Base-by-base conservation (phyloP, 139 green algal species). In the Parachlorella kessleri region DNA sequence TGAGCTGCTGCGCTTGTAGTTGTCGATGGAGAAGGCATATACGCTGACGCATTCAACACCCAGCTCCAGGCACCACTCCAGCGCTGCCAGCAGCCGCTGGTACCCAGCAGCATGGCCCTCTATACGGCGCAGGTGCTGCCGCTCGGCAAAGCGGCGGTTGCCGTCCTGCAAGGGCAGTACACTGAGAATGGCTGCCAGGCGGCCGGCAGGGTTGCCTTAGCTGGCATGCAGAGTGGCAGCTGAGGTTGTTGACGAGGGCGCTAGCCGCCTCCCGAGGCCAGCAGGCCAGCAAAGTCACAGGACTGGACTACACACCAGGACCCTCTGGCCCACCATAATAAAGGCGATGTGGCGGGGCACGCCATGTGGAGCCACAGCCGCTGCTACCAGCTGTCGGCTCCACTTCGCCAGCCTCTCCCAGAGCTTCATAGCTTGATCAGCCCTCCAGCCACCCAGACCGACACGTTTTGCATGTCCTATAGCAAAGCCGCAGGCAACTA, bases 11-110 rank as follows among this genome's bases (percentile, higher is more conserved):
- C 96, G 85, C 54, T 87, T 88, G 85, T 98, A 99, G 86, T 99
- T 99, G 79, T 99, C 96, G 28, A 97, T 95, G 76, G 83, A 93
- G 84, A 99, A 98, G 14, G 96, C 96, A 75, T 98, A 99, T 33
- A 97, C 95, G 39, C 81, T 97, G 21, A 99, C 86, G 67, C 75
- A 83, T 0, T 55, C 53, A 10, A 98, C 87, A 23, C 94, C 94
- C 55, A 98, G 85, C 36, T 96, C 91, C 38, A 98, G 74, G 86
- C 92, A 98, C 95, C 95, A 98, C 55, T 94, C 82, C 2, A 98
- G 84, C 1, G 92, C 88, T 0, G 95, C 85, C 9, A 96, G 70
- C 77, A 99, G 89, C 77, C 89, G 89, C 24, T 59, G 40, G 76
- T 94, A 97, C 37, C 94, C 94, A 1, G 77, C 36, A 0, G 37